A percentile compares a stretch with the other conserved stretches of the same genome.
phyloP scores from a whole-genome alignment of 2,329 filamentous ascomycete genomes.

The Orbilia blumenaviensis region DNA sequence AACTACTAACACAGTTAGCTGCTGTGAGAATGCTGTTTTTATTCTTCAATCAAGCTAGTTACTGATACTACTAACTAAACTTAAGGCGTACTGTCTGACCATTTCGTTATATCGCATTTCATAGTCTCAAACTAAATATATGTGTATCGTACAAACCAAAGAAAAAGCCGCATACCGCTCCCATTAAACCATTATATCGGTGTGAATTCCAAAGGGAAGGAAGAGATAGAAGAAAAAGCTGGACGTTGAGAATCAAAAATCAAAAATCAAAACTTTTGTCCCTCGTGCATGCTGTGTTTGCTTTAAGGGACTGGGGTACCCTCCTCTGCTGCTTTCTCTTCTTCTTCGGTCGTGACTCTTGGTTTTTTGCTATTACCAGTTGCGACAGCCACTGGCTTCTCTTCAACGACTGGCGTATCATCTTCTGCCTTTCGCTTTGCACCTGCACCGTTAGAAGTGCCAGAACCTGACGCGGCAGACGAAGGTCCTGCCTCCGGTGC shows the following conservation, averaged over 20 bases:
- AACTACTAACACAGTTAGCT: background rate
- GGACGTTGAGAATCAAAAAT: background rate
- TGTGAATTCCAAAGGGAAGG: background rate
- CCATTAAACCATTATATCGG: conserved; percentile 36
- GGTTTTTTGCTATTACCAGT: conserved; percentile 44
- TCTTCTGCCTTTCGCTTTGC: conserved; percentile 63
- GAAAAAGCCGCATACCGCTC: background rate
- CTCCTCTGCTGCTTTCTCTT: conserved; percentile 43
- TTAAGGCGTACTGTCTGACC: conserved; percentile 1
- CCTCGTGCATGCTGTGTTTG: background rate
- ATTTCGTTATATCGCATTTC: conserved; percentile 18
- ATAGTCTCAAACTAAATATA: conserved; percentile 8
- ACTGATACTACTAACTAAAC: background rate
- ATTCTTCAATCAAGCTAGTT: background rate
- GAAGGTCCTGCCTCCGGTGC: conserved; percentile 57
- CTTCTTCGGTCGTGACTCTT: conserved; percentile 49
- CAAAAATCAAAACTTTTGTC: conserved; percentile 22
- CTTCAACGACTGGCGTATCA: conserved; percentile 59
- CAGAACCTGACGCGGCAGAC: conserved; percentile 25
- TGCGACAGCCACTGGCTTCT: conserved; percentile 54
- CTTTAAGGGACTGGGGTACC: conserved; percentile 27
- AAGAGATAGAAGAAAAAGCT: background rate
- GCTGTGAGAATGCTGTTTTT: background rate
- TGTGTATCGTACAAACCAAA: conserved; percentile 36
- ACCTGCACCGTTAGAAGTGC: conserved; percentile 26